Evolutionary conservation across 225 moss, liverwort and hornwort genomes (phyloP), one percentile per base, ranked within the genome.

Genomic region (Polytrichum formosum): DNA sequence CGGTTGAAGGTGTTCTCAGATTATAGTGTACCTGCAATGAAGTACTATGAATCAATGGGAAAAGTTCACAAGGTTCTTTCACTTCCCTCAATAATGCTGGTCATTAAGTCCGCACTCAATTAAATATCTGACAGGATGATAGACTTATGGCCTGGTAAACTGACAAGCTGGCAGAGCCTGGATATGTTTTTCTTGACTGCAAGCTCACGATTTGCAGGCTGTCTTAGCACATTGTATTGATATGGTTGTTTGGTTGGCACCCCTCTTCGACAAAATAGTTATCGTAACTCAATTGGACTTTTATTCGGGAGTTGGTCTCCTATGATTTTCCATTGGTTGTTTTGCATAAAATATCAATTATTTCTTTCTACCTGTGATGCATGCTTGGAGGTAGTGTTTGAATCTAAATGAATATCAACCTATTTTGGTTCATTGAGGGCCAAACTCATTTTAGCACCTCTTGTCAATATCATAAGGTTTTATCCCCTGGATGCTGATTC

Each of bases 11-110:
- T 97, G 13, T 97, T 97, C 67, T 75, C 88, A 60, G 89, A 97
- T 77, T 88, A 85, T 54, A 97, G 96, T 81, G 84, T 97, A 71
- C 96, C 96, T 18, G 96, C 94, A 5, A 90, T 97, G 74, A 91
- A 97, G 68, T 80, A 92, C 75, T 97, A 97, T 37, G 91, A 97
- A 55, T 84, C 84, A n/a, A 84, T 87, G 64, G 96, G 94, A 55
- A 97, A 97, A 90, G 90, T 87, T 26, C 89, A 91, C 70, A 93
- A 92, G 96, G 96, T 90, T 6, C 26, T 63, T 70, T 10, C 22
- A 58, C 61, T 37, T 73, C 6, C 72, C 60, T 28, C 9, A 20
- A 73, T 18, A 73, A 55, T 63, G 55, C 53, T 65, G 9, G 22
- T 17, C 73, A n/a, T 70, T 69, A 68, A 31, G 30, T 75, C 53